Conservation (phyloP, 768 basidiomycete genomes). For the Cyclocybe aegerita region DNA sequence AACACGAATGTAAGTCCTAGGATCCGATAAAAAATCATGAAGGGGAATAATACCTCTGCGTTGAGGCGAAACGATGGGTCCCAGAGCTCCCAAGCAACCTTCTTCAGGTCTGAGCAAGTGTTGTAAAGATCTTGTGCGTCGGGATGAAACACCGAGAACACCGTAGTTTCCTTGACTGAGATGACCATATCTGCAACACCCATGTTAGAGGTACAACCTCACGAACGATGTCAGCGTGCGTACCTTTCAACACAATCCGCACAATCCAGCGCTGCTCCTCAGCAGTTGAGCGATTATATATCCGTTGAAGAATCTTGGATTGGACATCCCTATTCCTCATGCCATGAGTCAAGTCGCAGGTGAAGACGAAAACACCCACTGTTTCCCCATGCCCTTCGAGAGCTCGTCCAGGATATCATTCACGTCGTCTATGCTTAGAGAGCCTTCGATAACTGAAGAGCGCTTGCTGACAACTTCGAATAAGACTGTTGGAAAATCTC, state of each 20-base stretch:
- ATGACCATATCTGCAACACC: slow-evolving; percentile 75
- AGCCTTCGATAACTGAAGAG: slow-evolving; percentile 75
- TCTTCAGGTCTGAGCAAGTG: slow-evolving; percentile 94
- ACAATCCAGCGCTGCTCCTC: slow-evolving; percentile 95
- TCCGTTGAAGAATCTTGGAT: slow-evolving; percentile 68
- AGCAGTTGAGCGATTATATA: slow-evolving; percentile 79
- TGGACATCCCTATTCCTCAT: slow-evolving; percentile 60
- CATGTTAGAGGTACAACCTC: neutral
- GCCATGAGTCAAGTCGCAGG: slow-evolving; percentile 10
- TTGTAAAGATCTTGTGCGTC: slow-evolving; percentile 95
- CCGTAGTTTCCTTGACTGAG: slow-evolving; percentile 91
- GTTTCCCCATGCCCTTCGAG: slow-evolving; percentile 68
- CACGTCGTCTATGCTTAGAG: slow-evolving; percentile 77
- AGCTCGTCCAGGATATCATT: slow-evolving; percentile 83
- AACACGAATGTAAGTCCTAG: neutral
- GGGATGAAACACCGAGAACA: slow-evolving; percentile 89
- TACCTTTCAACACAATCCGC: slow-evolving; percentile 94
- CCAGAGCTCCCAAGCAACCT: slow-evolving; percentile 87
- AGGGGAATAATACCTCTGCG: slow-evolving; percentile 38
- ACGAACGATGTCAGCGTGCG: neutral
- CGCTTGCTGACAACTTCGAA: slow-evolving; percentile 85
- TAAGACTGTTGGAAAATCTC: slow-evolving; percentile 86
- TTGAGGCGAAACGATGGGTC: slow-evolving; percentile 69
- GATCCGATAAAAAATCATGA: neutral
- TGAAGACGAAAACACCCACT: slow-evolving; percentile 42